Conservation (phyloP, 2,329 filamentous ascomycete genomes). For the Cercospora brassicicola region DNA sequence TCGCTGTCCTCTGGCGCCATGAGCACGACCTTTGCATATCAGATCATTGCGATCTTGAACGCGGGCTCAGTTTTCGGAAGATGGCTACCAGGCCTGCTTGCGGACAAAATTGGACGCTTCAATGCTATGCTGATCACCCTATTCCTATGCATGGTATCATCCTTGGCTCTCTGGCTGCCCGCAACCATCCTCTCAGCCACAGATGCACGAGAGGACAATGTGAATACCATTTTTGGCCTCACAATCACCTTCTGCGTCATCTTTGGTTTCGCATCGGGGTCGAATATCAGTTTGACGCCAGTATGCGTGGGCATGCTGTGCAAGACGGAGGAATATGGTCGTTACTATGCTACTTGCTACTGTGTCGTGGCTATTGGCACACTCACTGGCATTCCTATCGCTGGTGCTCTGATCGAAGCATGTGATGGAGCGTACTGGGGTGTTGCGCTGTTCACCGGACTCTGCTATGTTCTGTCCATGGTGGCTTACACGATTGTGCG, state of each 20-base stretch:
- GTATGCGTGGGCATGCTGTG: conserved; percentile 52
- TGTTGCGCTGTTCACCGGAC: conserved; percentile 32
- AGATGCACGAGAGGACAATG: conserved; percentile 26
- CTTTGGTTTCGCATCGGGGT: conserved; percentile 43
- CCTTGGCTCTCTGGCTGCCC: conserved; percentile 76
- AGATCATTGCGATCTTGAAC: conserved; percentile 80
- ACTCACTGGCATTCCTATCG: conserved; percentile 39
- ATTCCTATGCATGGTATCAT: conserved; percentile 63
- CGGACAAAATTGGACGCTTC: conserved; percentile 80
- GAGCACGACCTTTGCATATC: conserved; percentile 65
- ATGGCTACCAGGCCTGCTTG: conserved; percentile 73
- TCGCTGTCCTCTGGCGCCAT: conserved; percentile 64
- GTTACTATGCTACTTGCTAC: conserved; percentile 42
- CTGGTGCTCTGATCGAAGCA: conserved; percentile 31
- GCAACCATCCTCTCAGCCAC: conserved; percentile 44
- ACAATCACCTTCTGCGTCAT: conserved; percentile 35
- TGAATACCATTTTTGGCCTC: conserved; percentile 31
- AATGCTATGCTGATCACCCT: conserved; percentile 76
- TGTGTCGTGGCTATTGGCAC: conserved; percentile 32
- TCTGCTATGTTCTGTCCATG: conserved; percentile 28
- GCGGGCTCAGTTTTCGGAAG: conserved; percentile 77
- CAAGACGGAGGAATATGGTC: conserved; percentile 44
- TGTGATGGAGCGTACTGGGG: conserved; percentile 35
- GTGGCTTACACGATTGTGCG: conserved; percentile 38
- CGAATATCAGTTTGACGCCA: conserved; percentile 42